phyloP scores from a whole-genome alignment of 2,329 filamentous ascomycete species.

The Hysterium pulicare region DNA sequence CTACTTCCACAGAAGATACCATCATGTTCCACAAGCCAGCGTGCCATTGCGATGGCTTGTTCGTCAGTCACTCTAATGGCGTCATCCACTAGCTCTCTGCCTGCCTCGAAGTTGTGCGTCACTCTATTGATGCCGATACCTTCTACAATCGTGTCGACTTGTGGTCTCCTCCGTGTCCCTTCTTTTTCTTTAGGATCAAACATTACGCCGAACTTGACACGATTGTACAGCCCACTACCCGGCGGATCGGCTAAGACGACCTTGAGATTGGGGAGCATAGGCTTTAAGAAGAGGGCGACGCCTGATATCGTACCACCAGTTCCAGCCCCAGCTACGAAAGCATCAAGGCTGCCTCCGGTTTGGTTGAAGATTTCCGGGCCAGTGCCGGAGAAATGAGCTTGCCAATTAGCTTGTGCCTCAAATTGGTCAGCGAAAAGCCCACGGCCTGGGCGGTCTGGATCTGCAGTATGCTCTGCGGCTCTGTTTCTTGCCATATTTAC shows the following conservation, averaged over 20 bases:
- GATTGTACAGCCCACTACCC: constrained; percentile 89
- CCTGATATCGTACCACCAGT: constrained; percentile 93
- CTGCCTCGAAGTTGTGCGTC: constrained; percentile 90
- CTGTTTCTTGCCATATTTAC: constrained; percentile 84
- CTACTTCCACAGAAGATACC: constrained; percentile 93
- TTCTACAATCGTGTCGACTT: constrained; percentile 95
- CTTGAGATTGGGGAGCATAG: constrained; percentile 59
- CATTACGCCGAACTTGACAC: constrained; percentile 91
- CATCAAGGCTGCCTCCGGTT: constrained; percentile 70
- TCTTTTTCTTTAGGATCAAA: constrained; percentile 86
- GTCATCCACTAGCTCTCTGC: constrained; percentile 82
- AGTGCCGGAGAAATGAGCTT: constrained; percentile 75
- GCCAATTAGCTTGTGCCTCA: constrained; percentile 84
- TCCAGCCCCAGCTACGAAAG: constrained; percentile 89
- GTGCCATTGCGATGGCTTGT: constrained; percentile 90
- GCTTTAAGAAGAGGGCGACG: constrained; percentile 79
- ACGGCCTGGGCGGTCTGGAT: constrained; percentile 57
- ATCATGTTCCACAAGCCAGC: constrained; percentile 93
- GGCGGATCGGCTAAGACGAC: constrained; percentile 90
- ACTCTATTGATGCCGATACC: constrained; percentile 92
- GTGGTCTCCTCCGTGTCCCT: constrained; percentile 81
- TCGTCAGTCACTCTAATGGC: constrained; percentile 83
- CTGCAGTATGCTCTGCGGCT: constrained; percentile 68
- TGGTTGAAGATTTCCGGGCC: constrained; percentile 87
- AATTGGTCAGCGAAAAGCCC: constrained; percentile 98